Base-by-base conservation (phyloP, 2,329 filamentous ascomycete species). In the Talaromyces sp. region DNA sequence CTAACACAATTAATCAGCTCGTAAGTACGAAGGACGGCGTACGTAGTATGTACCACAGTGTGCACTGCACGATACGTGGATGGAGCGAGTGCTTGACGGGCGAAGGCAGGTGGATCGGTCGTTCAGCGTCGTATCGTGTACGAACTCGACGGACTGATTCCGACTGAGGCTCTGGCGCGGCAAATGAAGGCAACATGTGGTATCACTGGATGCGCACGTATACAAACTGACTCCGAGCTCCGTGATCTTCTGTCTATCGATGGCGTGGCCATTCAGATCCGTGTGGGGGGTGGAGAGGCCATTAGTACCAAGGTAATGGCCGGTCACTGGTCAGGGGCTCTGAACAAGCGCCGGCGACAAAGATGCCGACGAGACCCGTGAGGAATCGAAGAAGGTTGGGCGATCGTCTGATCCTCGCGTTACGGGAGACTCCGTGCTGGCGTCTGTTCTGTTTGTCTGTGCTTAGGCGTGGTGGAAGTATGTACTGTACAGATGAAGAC, bases 121-220 rank as follows among this genome's bases (percentile, higher is more conserved):
- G 24, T 45, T 47, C 37, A 33, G 14, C 14, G 45, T 41, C n/a
- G 31, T 52, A 31, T 27, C 22, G 24, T n/a, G 31, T 13, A 52
- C 47, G 9, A n/a, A 43, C 50, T 11, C 31, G 31, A 27, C 24
- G 14, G 24, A 50, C 33, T 31, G 27, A 31, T 7, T 31, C 27
- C 27, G 4, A 31, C 27, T 56, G 60, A 62, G 60, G 60, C 60
- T 62, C 60, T 62, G 60, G 48, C 48, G 60, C 59, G 59, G 59
- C 59, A 50, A 48, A 19, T 47, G n/a, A 56, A 43, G 56, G 11
- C 56, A 59, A 43, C 56, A 59, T 59, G 56, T 45, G 39, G 37
- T 45, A 59, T 43, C 37, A 19, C 56, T 9, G 22, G 31, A 37
- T 7, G 35, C 39, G 37, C 48, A 56, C 60, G 48, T 47, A 62